Base-by-base conservation (phyloP, 768 basidiomycete genomes). In the Gautieria morchelliformis region DNA sequence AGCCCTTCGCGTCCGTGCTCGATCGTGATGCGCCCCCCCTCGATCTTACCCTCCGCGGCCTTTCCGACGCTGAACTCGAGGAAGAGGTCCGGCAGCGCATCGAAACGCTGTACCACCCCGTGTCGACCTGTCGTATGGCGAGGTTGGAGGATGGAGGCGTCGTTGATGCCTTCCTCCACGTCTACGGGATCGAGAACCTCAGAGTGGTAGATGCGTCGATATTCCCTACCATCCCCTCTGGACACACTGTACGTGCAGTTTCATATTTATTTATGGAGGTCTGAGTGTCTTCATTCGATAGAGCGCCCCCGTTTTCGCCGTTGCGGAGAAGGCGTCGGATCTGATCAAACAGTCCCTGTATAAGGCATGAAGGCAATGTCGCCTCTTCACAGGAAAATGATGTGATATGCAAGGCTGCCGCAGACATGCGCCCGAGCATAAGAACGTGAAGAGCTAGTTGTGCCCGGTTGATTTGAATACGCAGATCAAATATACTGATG, bases 181-280 rank as follows among this genome's bases (percentile, higher is more conserved):
- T 81, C 37, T 68, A 77, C 41, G 79, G 78, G 4, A 62, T 70
- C 5, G 62, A 64, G 52, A 69, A 72, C 49, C 68, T 80, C 48
- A 58, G 79, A 17, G 69, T 81, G 14, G 77, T 68, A 17, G 79
- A 80, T 60, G 77, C 76, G 45, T 74, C 72, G 11, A 62, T 78
- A 24, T 73, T 73, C 56, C 76, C 79, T 44, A 71, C 65, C 37
- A 65, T 78, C 53, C 62, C 73, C 0, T 68, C 74, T 1, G 75
- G 76, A 20, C 78, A 79, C 55, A 75, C 77, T 63, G 76, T 76
- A 48, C 58, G 73, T 69, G 39, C 44, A 24, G 6, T 45, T 32
- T 33, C 27, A 32, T 30, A 60, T 20, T 33, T 37, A 0, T 15
- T n/a, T 19, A 17, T 44, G 14, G 42, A 44, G 42, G n/a, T 47